Evolutionary conservation across 1,139 yeast species (phyloP).

Genomic region (Zygosaccharomyces pseudobailii): DNA sequence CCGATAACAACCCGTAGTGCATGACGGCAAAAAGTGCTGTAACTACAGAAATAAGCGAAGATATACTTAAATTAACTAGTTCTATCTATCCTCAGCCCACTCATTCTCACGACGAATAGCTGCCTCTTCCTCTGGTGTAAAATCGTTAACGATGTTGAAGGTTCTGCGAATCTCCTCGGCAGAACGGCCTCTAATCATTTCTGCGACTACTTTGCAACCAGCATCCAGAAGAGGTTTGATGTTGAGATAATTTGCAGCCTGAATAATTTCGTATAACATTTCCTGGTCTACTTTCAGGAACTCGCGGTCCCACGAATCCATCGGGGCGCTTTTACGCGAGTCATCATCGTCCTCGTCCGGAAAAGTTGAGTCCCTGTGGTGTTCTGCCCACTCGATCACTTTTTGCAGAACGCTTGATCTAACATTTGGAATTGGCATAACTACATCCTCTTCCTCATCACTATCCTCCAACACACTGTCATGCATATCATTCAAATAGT

Average conservation of each 20-base stretch:
- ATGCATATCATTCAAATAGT: conserved; percentile 79
- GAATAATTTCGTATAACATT: conserved; percentile 92
- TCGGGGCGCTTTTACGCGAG: conserved; percentile 76
- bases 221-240: conserved; percentile 90
- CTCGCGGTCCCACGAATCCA: conserved; percentile 95
- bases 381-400: conserved; percentile 96
- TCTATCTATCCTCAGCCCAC: conserved; percentile 96
- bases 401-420: conserved; percentile 81
- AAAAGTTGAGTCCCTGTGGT: conserved; percentile 80
- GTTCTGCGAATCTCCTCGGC: conserved; percentile 97
- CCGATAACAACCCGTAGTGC: background rate
- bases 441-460: conserved; percentile 59
- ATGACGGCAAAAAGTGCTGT: background rate
- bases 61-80: background rate
- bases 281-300: conserved; percentile 96
- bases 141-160: conserved; percentile 92
- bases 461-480: conserved; percentile 49
- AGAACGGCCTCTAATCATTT: conserved; percentile 92
- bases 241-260: conserved; percentile 93
- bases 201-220: conserved; percentile 96
- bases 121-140: conserved; percentile 97
- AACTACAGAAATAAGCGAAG: background rate
- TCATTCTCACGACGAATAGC: conserved; percentile 96
- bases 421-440: conserved; percentile 90
- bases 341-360: conserved; percentile 78